Percentiles rank a stretch among this genome's conserved stretches.
These are phyloP conservation scores for Posidonia australis DNA, from an alignment of 106 monocot species.

Conservation along the genomic window DNA sequence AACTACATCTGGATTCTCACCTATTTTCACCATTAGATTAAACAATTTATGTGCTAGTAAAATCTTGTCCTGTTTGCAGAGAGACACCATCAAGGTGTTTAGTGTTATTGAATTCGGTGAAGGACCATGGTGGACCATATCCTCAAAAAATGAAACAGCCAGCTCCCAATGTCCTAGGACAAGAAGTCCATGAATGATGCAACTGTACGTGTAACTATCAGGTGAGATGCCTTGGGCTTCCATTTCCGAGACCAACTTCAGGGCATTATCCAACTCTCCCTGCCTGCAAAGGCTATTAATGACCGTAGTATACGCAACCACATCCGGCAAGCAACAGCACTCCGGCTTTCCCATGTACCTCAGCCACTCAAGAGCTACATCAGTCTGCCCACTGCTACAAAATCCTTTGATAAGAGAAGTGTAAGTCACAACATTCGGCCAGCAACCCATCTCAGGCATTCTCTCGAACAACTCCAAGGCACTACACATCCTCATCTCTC, in stretches of 20 bases:
- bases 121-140: slow-evolving; percentile 3
- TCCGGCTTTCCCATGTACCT: slow-evolving; percentile 8
- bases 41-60: slow-evolving; percentile 20
- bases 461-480: slow-evolving; percentile 18
- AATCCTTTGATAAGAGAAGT: slow-evolving; percentile 20
- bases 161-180: neutral
- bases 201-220: slow-evolving; percentile 6
- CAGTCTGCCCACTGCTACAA: slow-evolving; percentile 6
- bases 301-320: slow-evolving; percentile 9
- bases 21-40: slow-evolving; percentile 12
- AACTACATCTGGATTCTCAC: slow-evolving; percentile 7
- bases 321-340: slow-evolving; percentile 18
- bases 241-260: slow-evolving; percentile 19
- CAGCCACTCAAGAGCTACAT: slow-evolving; percentile 8
- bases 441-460: slow-evolving; percentile 12
- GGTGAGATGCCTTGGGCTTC: slow-evolving; percentile 8
- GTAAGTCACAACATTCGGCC: slow-evolving; percentile 12
- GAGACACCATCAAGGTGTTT: slow-evolving; percentile 16
- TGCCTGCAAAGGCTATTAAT: slow-evolving; percentile 10
- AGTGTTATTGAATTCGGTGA: slow-evolving; percentile 10
- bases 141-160: neutral
- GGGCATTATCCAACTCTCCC: slow-evolving; percentile 5
- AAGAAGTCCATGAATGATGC: slow-evolving; percentile 20
- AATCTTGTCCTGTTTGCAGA: slow-evolving; percentile 9
- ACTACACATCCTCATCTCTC: slow-evolving; percentile 1